These are phyloP conservation scores for Diaporthe humulicola DNA, from an alignment of 2,329 filamentous ascomycete species.

Conservation along the genomic window DNA sequence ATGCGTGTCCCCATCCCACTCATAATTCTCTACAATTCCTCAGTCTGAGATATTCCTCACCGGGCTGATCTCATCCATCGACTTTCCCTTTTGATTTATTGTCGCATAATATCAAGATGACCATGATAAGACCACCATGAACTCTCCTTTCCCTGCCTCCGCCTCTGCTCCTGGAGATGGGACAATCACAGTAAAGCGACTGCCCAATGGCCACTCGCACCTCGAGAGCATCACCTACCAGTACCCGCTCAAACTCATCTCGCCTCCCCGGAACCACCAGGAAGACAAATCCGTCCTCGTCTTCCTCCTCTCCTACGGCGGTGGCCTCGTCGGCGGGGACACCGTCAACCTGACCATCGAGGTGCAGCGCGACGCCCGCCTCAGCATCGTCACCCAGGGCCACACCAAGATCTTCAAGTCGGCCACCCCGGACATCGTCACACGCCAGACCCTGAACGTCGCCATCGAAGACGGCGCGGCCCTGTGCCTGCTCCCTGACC, in stretches of 20 bases:
- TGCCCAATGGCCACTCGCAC: constrained; percentile 79
- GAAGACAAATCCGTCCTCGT: constrained; percentile 78
- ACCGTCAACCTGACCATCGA: constrained; percentile 79
- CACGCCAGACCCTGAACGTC: constrained; percentile 69
- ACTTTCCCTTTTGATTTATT: neutral
- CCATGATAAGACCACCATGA: constrained; percentile 53
- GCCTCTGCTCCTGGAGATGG: constrained; percentile 83
- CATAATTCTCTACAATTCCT: neutral
- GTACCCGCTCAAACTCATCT: constrained; percentile 94
- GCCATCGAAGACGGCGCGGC: constrained; percentile 64
- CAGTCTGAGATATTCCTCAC: neutral
- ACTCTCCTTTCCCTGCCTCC: constrained; percentile 82
- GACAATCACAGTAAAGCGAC: constrained; percentile 77
- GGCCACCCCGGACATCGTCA: constrained; percentile 65
- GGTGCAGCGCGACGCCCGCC: constrained; percentile 73
- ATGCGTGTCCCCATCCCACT: neutral
- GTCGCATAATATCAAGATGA: constrained; percentile 52
- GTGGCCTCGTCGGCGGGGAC: constrained; percentile 91
- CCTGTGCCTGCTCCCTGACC: constrained; percentile 84
- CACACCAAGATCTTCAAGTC: constrained; percentile 98
- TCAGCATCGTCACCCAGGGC: constrained; percentile 79
- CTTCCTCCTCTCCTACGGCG: constrained; percentile 94
- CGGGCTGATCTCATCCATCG: neutral
- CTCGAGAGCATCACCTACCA: constrained; percentile 86
- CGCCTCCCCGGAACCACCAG: constrained; percentile 76